Conservation (phyloP, 331 rosid genomes). For the Spiraea crenata region DNA sequence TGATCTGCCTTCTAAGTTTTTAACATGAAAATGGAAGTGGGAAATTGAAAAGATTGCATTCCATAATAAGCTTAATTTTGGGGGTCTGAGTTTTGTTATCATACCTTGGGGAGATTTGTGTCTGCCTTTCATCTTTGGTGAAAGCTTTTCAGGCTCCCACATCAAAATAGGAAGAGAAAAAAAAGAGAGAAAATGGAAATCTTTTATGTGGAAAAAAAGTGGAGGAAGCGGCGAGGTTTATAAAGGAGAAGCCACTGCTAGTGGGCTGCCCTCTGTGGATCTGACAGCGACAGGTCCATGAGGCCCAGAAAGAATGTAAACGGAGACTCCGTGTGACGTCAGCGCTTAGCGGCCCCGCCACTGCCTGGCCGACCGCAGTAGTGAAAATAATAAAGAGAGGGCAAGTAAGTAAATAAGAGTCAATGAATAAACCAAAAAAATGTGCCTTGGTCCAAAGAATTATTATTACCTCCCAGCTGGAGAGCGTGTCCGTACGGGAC, state of each 20-base stretch:
- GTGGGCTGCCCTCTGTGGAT: slow-evolving; percentile 65
- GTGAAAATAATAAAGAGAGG: neutral
- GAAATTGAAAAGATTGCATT: no score
- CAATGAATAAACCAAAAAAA: neutral
- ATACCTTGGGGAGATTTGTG: slow-evolving; percentile 50
- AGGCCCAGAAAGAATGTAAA: slow-evolving; percentile 60
- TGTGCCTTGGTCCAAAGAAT: neutral
- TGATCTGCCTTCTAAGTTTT: no score
- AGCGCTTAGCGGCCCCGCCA: slow-evolving; percentile 19
- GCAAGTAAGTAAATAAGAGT: neutral
- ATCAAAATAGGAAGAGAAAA: slow-evolving; percentile 19
- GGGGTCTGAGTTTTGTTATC: no score
- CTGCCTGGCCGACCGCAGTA: neutral
- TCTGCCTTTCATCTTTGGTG: slow-evolving; percentile 44
- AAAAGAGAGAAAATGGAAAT: slow-evolving; percentile 1
- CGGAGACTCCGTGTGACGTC: slow-evolving; percentile 35
- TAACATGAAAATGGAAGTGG: no score
- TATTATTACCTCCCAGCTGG: neutral
- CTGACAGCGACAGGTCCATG: slow-evolving; percentile 42
- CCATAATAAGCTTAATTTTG: slow-evolving; percentile 24
- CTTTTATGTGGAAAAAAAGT: neutral
- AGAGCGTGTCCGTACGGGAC: slow-evolving; percentile 33
- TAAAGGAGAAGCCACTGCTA: slow-evolving; percentile 29
- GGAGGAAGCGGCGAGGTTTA: slow-evolving; percentile 31
- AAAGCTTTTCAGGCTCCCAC: slow-evolving; percentile 7